Base-by-base conservation (phyloP, 1,284 basidiomycete genomes). In the Tremellales sp. region DNA sequence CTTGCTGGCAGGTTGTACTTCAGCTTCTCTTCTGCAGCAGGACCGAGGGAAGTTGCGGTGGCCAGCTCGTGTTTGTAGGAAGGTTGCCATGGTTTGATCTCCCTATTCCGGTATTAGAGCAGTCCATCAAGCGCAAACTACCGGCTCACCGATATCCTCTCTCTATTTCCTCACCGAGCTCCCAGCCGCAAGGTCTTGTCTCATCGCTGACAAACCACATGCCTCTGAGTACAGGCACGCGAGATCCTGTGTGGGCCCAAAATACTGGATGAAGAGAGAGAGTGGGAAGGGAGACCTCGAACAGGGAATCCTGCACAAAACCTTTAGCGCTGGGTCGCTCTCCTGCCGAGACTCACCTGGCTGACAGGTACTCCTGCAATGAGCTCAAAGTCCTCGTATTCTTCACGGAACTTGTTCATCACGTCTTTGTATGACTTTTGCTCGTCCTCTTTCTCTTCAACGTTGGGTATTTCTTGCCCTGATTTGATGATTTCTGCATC, bases 11-110 rank as follows among this genome's bases (percentile, higher is more conserved):
- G 63, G 2, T 53, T 64, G 46, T 75, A 72, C 43, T 76, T 76
- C 28, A 80, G 71, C 60, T 79, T 79, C 46, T 76, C 77, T 52
- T 78, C 77, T 3, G 74, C 78, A 12, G 74, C 71, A 9, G 71
- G 41, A 0, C 78, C 78, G 8, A 73, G 61, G 3, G 71, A 61
- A 2, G 75, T 65, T 2, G 77, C 77, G 1, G 74, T 71, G 14
- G 71, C 63, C 14, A 79, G 67, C 54, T 79, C 77, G 22, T 77
- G 66, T 36, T 73, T 67, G 57, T 80, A 80, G 2, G 75, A 75
- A 1, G 75, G 60, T 47, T 73, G 58, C 60, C 63, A 67, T 8
- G 68, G 63, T 28, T 59, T 54, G 19, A 66, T 55, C 35, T 58
- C 36, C 41, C 58, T 63, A 25, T 27, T n/a, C n/a, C n/a, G n/a